A percentile compares a stretch with the other conserved stretches of the same genome.
Conservation (phyloP, 1,139 yeast species). For the Hyphopichia khmerensis region DNA sequence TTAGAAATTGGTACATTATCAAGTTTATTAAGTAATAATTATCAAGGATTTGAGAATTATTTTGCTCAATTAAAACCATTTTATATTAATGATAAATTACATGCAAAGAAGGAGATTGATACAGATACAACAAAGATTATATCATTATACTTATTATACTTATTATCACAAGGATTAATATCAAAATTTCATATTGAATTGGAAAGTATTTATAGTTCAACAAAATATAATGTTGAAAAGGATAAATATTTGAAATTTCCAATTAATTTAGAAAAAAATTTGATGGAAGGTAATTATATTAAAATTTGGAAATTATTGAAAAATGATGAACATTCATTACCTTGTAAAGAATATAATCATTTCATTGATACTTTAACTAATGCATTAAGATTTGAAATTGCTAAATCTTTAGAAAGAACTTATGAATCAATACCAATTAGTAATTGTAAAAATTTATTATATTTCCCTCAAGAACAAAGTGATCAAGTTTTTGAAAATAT, state of each 20-base stretch:
- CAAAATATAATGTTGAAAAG: conserved; percentile 41
- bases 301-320: conserved; percentile 82
- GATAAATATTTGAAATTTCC: conserved; percentile 76
- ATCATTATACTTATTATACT: conserved; percentile 71
- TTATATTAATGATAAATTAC: conserved; percentile 51
- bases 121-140: conserved; percentile 67
- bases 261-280: conserved; percentile 83
- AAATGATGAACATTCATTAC: conserved; percentile 45
- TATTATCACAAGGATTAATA: conserved; percentile 80
- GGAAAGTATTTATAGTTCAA: conserved; percentile 62
- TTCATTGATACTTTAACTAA: conserved; percentile 64
- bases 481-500: conserved; percentile 57
- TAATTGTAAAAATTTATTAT: conserved; percentile 79
- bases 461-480: conserved; percentile 64
- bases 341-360: conserved; percentile 58
- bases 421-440: conserved; percentile 74
- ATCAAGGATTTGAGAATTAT: conserved; percentile 66
- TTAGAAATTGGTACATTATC: conserved; percentile 86
- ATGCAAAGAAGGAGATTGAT: conserved; percentile 52
- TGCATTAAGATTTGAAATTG: conserved; percentile 83
- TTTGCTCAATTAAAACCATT: conserved; percentile 78
- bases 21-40: conserved; percentile 62
- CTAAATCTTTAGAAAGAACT: conserved; percentile 80
- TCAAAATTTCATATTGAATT: conserved; percentile 88
- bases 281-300: conserved; percentile 96